These are phyloP conservation scores for Alnus glutinosa DNA, from an alignment of 306 rosid species.

Conservation along the genomic window DNA sequence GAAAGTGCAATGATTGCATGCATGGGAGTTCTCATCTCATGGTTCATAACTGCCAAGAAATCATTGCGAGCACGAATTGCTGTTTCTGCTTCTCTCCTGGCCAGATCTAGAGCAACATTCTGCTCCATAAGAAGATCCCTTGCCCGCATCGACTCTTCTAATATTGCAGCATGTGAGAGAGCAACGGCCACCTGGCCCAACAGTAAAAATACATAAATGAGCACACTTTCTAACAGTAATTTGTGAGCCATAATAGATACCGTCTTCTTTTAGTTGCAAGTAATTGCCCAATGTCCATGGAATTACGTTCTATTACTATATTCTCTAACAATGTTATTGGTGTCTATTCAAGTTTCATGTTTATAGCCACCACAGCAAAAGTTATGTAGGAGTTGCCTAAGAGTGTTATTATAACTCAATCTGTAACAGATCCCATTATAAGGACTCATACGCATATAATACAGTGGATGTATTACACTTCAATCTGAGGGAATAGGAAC, in stretches of 20 bases:
- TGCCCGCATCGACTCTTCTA: constrained; percentile 99
- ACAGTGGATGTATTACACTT: background rate
- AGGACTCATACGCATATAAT: background rate
- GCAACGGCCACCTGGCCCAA: constrained; percentile 90
- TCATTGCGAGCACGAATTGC: constrained; percentile 98
- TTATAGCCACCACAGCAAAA: background rate
- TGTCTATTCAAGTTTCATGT: background rate
- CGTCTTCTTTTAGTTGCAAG: too few species aligned
- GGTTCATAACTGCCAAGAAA: constrained; percentile 98
- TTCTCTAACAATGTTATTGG: background rate
- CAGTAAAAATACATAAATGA: background rate
- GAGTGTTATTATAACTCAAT: background rate
- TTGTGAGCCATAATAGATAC: background rate
- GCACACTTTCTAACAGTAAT: background rate
- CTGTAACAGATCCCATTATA: background rate
- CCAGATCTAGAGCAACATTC: constrained; percentile 92
- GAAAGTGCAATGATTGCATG: constrained; percentile 98
- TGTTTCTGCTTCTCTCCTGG: constrained; percentile 98
- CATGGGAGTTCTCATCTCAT: constrained; percentile 99
- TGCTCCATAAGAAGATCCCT: constrained; percentile 94
- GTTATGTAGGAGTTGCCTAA: background rate
- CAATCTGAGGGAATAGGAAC: background rate
- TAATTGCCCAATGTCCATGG: background rate
- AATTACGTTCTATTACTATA: background rate
- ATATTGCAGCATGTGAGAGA: constrained; percentile 96